A percentile compares a stretch with the other conserved stretches of the same genome.
phyloP scores from a whole-genome alignment of 1,284 basidiomycete genomes.

The Heterobasidion occidentale region DNA sequence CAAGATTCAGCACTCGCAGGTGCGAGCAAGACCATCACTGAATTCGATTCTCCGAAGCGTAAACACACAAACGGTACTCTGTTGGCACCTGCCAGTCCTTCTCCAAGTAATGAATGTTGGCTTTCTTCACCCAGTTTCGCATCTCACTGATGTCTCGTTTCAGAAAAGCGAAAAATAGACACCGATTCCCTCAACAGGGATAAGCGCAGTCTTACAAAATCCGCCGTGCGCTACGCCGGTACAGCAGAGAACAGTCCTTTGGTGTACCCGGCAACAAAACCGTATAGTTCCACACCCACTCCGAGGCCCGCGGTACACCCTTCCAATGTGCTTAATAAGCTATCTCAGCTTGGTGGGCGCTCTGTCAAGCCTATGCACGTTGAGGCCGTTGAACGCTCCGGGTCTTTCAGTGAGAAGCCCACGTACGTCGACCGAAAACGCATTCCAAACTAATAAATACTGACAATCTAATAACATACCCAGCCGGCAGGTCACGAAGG shows the following conservation, averaged over 20 bases:
- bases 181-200: neutral
- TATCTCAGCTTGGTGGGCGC: conserved; percentile 27
- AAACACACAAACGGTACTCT: conserved; percentile 33
- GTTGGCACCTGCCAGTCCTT: conserved; percentile 26
- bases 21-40: neutral
- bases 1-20: conserved; percentile 9
- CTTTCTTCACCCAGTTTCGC: neutral
- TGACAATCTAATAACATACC: neutral
- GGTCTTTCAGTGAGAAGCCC: conserved; percentile 31
- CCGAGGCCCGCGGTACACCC: conserved; percentile 21
- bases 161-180: conserved; percentile 27
- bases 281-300: neutral
- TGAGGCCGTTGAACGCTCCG: conserved; percentile 26
- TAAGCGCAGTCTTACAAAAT: neutral
- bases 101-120: neutral
- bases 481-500: neutral
- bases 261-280: neutral
- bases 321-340: conserved; percentile 41
- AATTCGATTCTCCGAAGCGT: conserved; percentile 36
- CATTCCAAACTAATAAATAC: neutral
- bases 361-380: conserved; percentile 11
- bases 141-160: too few species aligned
- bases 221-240: neutral
- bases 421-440: neutral
- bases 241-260: neutral